Evolutionary conservation across 2,329 filamentous ascomycete species (phyloP), one percentile per base, ranked within the genome.

Genomic region (Triangularia verruculosa): DNA sequence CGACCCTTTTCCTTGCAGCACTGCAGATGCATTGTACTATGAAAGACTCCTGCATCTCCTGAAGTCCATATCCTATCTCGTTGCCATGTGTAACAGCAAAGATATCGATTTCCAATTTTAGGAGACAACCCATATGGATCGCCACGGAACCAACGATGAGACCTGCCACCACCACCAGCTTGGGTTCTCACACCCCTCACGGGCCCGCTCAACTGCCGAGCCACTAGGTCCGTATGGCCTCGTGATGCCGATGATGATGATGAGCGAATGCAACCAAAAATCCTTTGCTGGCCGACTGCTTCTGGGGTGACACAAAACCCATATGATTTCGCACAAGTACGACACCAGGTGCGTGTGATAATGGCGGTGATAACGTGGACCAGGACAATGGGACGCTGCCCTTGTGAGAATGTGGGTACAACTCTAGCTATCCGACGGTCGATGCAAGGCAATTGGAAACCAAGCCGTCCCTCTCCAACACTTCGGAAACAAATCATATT

Each of bases 401-500:
- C 13, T 25, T 58, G 32, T 32, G 15, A n/a, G 34, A 39, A 20
- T 20, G 55, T 39, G 24, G 32, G 43, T 30, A 57, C n/a, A 5
- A 12, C 24, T 24, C 28, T 30, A 39, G 9, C 24, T 39, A 8
- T 43, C n/a, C 27, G 28, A 22, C 55, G 43, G 30, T 20, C 25
- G 32, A 7, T 24, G 57, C 53, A 51, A 51, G n/a, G 30, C 51
- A 24, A n/a, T n/a, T n/a, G n/a, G n/a, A 57, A 60, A 51, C 7
- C 22, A 61, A 34, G 54, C 27, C 20, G 28, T 32, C 15, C 57
- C 57, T 66, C 59, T 52, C 67, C 64, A 61, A 55, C 57, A 52
- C 57, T 20, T 12, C 47, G 67, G 67, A 67, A 67, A 52, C 67
- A 62, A 66, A 64, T 66, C 64, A 64, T 27, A 58, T 47, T 24